Base-by-base conservation (phyloP, 352 stramenopile genomes). In the Globisporangium uncinulatum region DNA sequence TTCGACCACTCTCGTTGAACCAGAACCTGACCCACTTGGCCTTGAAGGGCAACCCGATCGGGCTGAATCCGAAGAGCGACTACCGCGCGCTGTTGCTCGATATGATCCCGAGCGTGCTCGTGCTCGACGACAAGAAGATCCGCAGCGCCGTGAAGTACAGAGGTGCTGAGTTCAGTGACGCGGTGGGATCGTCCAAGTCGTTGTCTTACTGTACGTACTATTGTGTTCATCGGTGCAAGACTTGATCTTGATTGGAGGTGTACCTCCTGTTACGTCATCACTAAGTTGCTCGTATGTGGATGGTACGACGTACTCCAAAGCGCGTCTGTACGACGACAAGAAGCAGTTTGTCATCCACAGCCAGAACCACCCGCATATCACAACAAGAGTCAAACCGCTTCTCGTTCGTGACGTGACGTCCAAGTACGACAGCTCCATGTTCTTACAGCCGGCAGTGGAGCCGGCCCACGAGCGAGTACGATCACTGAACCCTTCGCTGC, bases 121-220 rank as follows among this genome's bases (percentile, higher is more conserved):
- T 92, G 59, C 61, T 92, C 6, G 82, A 92, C 51, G 78, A 87
- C 62, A 87, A 87, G 59, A 88, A 86, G 55, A 85, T 89, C 54
- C 75, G 82, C 1, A 73, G 58, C 21, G 56, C 67, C 0, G 51
- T 70, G 6, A 86, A 84, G 50, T 78, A 58, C 59, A 82, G 73
- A 62, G 62, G 56, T 9, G 57, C 48, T 29, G 74, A 79, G 6
- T 19, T n/a, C 9, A 32, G 10, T 14, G 19, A 17, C 10, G 62
- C 67, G 0, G 56, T 63, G 0, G n/a, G 32, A 17, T 19, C 64
- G 3, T 75, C 63, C 42, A 92, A 79, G 51, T 87, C 82, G 0
- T 57, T 92, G 4, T 92, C 82, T n/a, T 92, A 90, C 32, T 78
- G 82, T 89, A 76, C 57, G 75, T 53, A 24, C 6, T 24, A 9